Evolutionary conservation across 2,329 filamentous ascomycete species (phyloP), one percentile per base, ranked within the genome.

Genomic region (Fusarium mangiferae): DNA sequence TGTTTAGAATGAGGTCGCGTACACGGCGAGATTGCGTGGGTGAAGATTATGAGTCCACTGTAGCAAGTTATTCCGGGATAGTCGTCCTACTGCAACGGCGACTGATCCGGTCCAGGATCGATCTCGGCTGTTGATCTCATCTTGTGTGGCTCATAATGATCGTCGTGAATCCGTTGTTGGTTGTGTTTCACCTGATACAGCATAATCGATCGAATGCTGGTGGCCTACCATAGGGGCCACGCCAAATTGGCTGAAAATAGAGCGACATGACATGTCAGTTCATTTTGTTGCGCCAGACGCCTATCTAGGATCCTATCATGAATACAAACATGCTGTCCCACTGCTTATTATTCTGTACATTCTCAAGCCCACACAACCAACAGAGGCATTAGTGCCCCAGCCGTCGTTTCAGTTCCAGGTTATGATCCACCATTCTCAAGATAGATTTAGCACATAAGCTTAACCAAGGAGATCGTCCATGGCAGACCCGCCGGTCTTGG

Each of bases 391-490:
- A 59, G 66, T 44, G 48, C 62, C 56, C 52, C 35, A 22, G 33
- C 62, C 56, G 36, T 66, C 56, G 61, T 68, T 58, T 68, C 68
- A 60, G 67, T 75, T 66, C 70, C 61, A 74, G 68, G 66, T 59
- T 38, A 48, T 64, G 64, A 38, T 72, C 64, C 64, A 65, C 63
- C 56, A 44, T 57, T 57, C 38, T 35, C 54, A 38, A 57, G 38
- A 68, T 39, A 59, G 46, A 24, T 51, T 57, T 64, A 54, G 55
- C 44, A 52, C 24, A 22, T 42, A 48, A 33, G 28, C 60, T 81
- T 80, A 85, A 35, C 86, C 86, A 45, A 89, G 84, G 66, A 89
- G 78, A 78, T 89, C 87, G 64, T 85, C 85, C 52, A 88, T 81
- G 26, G 81, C 81, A 68, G 82, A 81, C 12, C 85, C 86, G 62